Percentiles rank a stretch among this genome's conserved stretches.
These are phyloP conservation scores for Plantago lanceolata DNA, from an alignment of 305 asterid species.

Conservation along the genomic window DNA sequence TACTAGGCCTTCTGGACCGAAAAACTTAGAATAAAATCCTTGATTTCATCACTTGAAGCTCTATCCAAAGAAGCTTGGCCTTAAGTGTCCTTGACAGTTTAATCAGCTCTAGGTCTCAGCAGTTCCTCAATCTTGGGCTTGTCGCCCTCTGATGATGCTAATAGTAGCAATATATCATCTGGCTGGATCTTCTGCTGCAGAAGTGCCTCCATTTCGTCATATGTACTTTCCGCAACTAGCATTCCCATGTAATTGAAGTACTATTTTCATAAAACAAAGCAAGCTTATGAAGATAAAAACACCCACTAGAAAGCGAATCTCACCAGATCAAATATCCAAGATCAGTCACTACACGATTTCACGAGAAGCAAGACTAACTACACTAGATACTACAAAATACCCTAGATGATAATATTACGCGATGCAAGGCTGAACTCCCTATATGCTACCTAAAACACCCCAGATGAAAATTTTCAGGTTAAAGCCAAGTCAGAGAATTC, in stretches of 20 bases:
- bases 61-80: slow-evolving; percentile 78
- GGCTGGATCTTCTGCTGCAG: slow-evolving; percentile 80
- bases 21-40: slow-evolving; percentile 51
- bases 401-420: too few species aligned
- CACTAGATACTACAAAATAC: too few species aligned
- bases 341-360: too few species aligned
- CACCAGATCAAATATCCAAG: too few species aligned
- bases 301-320: too few species aligned
- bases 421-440: too few species aligned
- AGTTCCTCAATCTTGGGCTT: slow-evolving; percentile 82
- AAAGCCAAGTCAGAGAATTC: too few species aligned
- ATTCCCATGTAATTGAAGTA: slow-evolving; percentile 97
- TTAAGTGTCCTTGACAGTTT: slow-evolving; percentile 61
- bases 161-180: slow-evolving; percentile 64
- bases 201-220: slow-evolving; percentile 87
- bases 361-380: too few species aligned
- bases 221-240: slow-evolving; percentile 91
- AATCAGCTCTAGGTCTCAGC: slow-evolving; percentile 81
- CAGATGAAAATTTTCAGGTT: too few species aligned
- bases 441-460: too few species aligned
- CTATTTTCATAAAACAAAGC: slow-evolving; percentile 28
- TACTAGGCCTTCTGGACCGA: slow-evolving; percentile 51
- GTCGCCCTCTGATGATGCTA: slow-evolving; percentile 87
- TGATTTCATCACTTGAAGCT: slow-evolving; percentile 66
- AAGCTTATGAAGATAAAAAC: background rate